Base-by-base conservation (phyloP, 2,329 filamentous ascomycete genomes). In the Akanthomyces dipterigenus region DNA sequence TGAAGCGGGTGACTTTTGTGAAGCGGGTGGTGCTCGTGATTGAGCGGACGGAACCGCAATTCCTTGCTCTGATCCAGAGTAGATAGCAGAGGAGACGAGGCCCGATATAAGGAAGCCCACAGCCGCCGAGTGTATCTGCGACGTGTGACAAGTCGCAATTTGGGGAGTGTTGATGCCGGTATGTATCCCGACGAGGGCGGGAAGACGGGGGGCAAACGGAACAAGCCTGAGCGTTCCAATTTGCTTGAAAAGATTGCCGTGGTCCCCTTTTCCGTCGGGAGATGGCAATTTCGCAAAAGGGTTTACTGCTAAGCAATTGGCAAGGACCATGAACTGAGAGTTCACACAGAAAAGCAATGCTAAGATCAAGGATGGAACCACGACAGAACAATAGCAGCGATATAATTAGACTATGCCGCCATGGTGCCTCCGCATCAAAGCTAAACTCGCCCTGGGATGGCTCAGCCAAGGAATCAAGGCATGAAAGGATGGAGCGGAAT, bases 351-450 rank as follows among this genome's bases (percentile, higher is more conserved):
- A 55, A 34, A 16, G 28, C n/a, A 53, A 58, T 58, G 54, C 60
- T 58, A 58, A 62, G 60, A 57, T 62, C 54, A 57, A 56, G 60
- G 60, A 62, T 56, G 53, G 60, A 38, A 55, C 60, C 45, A 48
- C 51, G 31, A 61, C 60, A 54, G 54, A 62, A 62, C 42, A 62
- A 57, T 57, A 53, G 9, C 38, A 61, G 28, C 43, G 59, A 58
- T 62, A 62, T 62, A 62, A 62, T 62, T 62, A 62, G 60, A 51
- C 48, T 53, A 55, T 55, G 53, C 53, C 53, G 34, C 38, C 53
- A 53, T 48, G 55, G 48, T 55, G 42, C 40, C 60, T 62, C 60
- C 54, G 53, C 53, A 62, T 57, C 48, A 62, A 38, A 54, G 60
- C 46, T 54, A 57, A 22, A 38, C 60, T 51, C 26, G 53, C 20